Base-by-base conservation (phyloP, 495 filamentous ascomycete species). In the Immersiella caudata region DNA sequence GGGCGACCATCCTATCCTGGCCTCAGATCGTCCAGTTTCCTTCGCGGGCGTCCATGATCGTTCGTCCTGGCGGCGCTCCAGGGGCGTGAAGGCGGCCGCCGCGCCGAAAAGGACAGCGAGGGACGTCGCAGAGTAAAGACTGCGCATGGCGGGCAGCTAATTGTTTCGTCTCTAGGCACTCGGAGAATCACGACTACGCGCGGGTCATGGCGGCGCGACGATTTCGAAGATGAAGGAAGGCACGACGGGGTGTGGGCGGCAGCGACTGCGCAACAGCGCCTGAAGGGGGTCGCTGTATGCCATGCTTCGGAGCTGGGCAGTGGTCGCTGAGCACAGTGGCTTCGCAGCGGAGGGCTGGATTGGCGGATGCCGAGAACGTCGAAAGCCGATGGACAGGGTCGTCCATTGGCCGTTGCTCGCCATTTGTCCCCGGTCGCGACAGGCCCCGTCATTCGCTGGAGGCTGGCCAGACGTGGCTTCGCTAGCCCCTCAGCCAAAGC, bases 31-130 rank as follows among this genome's bases (percentile, higher is more conserved):
- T 20, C 67, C 61, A 11, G 67, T 69, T 40, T 69, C 57, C 12
- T 50, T 36, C 18, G 68, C 63, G 20, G 57, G 63, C 20, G 62
- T 63, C 68, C 68, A 70, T 35, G 64, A 62, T 21, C 35, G 11
- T 14, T 70, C 46, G 51, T 20, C 18, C 4, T 36, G 40, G 11
- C 50, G 63, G 4, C 62, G 55, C 21, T 35, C 24, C 29, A 58
- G n/a, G n/a, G 63, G 57, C 20, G 56, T 27, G 16, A 62, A 69
- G n/a, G 67, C 67, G 46, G 58, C 22, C 50, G 33, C 66, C 33
- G 66, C 12, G 24, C 24, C 6, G 26, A 46, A 14, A 16, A 55
- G n/a, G 7, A 55, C 18, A 3, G 52, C 20, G 50, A 49, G 24
- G 2, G 29, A 26, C 21, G 11, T 6, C 14, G 50, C 62, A 26